Evolutionary conservation across 2,329 filamentous ascomycete species (phyloP).

Genomic region (Cryphonectria radicalis): DNA sequence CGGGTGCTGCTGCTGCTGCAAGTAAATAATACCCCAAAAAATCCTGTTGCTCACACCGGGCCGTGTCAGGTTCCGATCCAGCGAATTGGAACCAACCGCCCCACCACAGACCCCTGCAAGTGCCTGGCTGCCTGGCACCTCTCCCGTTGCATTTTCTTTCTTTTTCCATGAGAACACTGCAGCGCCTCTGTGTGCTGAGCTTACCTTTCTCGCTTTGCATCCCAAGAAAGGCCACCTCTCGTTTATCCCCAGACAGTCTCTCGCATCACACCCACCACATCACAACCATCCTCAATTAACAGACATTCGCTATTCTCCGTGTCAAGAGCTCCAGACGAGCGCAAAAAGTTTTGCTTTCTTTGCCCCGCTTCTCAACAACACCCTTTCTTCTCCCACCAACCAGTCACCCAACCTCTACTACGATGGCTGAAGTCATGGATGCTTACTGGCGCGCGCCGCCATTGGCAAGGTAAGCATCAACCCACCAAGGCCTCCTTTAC

Average conservation of each 20-base stretch:
- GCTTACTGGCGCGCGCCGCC: constrained; percentile 48
- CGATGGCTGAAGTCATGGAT: constrained; percentile 47
- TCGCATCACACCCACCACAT: constrained; percentile 7
- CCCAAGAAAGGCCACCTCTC: constrained; percentile 29
- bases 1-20: not conserved
- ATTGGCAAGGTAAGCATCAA: constrained; percentile 45
- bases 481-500: not conserved
- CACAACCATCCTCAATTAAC: not conserved
- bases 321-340: not conserved
- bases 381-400: not conserved
- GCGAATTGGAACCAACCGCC: constrained; percentile 6
- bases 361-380: not conserved
- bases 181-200: not conserved
- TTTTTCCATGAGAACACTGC: constrained; percentile 15
- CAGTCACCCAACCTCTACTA: constrained; percentile 26
- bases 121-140: constrained; percentile 8
- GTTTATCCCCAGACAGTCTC: constrained; percentile 6
- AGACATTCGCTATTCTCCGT: not conserved
- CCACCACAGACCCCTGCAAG: constrained; percentile 8
- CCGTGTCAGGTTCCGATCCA: constrained; percentile 2
- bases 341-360: constrained; percentile 26
- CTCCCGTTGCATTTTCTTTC: constrained; percentile 26
- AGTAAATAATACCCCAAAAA: not conserved
- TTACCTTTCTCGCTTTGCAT: not conserved
- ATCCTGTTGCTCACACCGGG: constrained; percentile 3